Evolutionary conservation across 257 asterid species (phyloP).

Genomic region (Solanum verrucosum): DNA sequence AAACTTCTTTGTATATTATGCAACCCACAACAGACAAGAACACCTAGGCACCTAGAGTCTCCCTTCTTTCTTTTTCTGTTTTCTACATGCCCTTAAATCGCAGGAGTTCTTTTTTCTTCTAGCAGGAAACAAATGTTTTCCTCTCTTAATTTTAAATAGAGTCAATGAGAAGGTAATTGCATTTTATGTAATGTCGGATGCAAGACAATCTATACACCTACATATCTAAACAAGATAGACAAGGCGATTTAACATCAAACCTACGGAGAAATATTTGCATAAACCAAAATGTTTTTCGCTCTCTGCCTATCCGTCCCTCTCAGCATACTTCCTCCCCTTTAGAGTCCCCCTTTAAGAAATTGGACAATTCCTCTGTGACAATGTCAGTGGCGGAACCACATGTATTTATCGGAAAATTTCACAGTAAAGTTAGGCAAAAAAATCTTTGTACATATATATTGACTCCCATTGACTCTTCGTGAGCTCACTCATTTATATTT

Average conservation of each 20-base stretch:
- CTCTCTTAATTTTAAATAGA: not conserved
- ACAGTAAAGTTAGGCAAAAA: not conserved
- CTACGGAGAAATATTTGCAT: not conserved
- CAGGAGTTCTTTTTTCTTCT: not conserved
- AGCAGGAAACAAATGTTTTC: not conserved
- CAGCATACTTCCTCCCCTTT: not conserved
- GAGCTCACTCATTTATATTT: not conserved
- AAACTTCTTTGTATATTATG: not conserved
- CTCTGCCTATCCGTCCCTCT: not conserved
- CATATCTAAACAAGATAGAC: not conserved
- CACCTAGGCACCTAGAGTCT: not conserved
- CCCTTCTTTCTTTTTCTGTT: not conserved
- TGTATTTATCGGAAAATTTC: too few species aligned
- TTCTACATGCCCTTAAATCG: not conserved
- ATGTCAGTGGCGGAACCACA: not conserved
- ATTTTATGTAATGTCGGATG: not conserved
- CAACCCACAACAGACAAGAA: not conserved
- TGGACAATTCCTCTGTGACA: not conserved
- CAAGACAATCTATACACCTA: not conserved
- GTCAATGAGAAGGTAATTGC: not conserved
- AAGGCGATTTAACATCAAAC: not conserved
- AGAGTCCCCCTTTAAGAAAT: not conserved
- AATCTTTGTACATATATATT: not conserved
- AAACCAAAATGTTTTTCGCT: not conserved
- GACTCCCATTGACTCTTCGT: not conserved